These are phyloP conservation scores for Sutorius eximius DNA, from an alignment of 1,284 basidiomycete species.

Conservation along the genomic window DNA sequence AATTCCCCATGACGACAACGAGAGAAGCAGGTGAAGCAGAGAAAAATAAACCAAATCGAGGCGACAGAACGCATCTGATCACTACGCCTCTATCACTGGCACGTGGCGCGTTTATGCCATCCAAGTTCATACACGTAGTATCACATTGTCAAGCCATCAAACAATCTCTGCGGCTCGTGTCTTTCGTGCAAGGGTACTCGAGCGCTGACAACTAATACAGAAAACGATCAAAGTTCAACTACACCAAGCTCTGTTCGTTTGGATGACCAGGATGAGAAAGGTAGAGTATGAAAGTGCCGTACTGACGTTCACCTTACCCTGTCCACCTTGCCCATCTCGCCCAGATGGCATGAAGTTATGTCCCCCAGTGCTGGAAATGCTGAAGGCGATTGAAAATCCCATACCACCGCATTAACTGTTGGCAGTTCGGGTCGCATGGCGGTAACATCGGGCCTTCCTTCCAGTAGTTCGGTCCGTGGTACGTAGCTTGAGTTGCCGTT, in stretches of 20 bases:
- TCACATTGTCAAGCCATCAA: too few relatives aligned
- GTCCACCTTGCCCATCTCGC: not conserved
- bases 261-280: too few relatives aligned
- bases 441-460: not conserved
- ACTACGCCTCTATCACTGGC: too few relatives aligned
- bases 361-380: not conserved
- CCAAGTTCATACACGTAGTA: too few relatives aligned
- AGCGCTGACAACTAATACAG: too few relatives aligned
- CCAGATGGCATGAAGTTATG: not conserved
- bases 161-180: too few relatives aligned
- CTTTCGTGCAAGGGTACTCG: too few relatives aligned
- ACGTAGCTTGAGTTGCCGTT: not conserved
- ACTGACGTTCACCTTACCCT: not conserved
- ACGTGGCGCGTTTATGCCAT: too few relatives aligned
- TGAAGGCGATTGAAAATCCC: not conserved
- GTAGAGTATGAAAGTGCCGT: too few relatives aligned
- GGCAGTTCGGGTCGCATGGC: not conserved
- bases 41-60: not conserved
- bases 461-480: not conserved
- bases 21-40: not conserved
- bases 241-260: not conserved
- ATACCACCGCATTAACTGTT: not conserved
- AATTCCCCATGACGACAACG: slow-evolving; percentile 10
- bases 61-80: not conserved
- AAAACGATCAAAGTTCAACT: too few relatives aligned